Conservation (phyloP, 805 yeast species). For the Myxozyma lipomycoides region DNA sequence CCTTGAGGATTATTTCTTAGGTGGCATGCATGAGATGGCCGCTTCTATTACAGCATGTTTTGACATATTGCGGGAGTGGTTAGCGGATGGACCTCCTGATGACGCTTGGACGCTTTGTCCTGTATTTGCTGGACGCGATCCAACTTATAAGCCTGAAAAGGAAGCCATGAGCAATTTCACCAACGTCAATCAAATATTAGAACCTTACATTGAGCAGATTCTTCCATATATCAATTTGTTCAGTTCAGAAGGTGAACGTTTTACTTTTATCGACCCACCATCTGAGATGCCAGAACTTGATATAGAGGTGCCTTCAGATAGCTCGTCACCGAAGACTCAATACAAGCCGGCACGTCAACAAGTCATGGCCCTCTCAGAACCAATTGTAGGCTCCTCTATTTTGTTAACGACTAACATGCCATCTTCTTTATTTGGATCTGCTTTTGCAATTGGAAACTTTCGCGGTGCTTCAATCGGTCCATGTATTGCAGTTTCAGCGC, state of each 20-base stretch:
- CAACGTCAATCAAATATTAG: constrained; percentile 1
- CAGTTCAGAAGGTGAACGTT: constrained; percentile 7
- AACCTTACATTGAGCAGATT: constrained; percentile 13
- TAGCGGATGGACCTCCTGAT: constrained; percentile 33
- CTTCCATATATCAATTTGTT: constrained; percentile 3
- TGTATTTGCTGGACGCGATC: constrained; percentile 35
- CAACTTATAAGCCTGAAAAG: not conserved
- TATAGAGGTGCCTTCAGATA: not conserved
- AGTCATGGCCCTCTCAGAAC: not conserved
- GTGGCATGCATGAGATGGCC: constrained; percentile 51
- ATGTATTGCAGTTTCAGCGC: constrained; percentile 51
- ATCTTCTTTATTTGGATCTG: constrained; percentile 47
- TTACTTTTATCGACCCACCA: constrained; percentile 8
- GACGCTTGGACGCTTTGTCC: constrained; percentile 38
- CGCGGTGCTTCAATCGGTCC: constrained; percentile 36
- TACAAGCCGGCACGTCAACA: not conserved
- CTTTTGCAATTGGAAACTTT: constrained; percentile 45
- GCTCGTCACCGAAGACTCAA: not conserved
- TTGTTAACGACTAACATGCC: constrained; percentile 23
- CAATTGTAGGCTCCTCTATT: constrained; percentile 2
- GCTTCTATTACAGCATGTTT: constrained; percentile 43
- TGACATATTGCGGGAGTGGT: constrained; percentile 43
- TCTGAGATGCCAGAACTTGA: not conserved
- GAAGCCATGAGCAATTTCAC: not conserved
- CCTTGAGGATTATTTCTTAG: constrained; percentile 48